phyloP scores from a whole-genome alignment of 768 basidiomycete genomes.

The Kwoniella sp. region DNA sequence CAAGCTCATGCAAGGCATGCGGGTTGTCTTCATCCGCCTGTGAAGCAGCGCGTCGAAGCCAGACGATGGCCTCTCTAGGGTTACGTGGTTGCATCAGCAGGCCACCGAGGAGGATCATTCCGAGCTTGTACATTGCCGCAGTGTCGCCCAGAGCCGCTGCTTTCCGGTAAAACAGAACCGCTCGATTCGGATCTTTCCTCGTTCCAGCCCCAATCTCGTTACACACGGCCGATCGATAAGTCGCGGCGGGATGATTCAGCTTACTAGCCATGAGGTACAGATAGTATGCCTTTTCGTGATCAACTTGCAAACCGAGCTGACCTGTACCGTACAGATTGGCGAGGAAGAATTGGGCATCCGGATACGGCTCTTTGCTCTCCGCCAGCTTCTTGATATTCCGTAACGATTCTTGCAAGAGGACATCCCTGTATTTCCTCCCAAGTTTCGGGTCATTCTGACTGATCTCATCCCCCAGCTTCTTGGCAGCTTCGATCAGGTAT shows the following conservation, averaged over 20 bases:
- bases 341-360: conserved; percentile 97
- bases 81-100: conserved; percentile 79
- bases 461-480: conserved; percentile 66
- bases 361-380: conserved; percentile 74
- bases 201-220: conserved; percentile 99
- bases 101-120: conserved; percentile 91
- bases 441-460: conserved; percentile 60
- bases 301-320: conserved; percentile 89
- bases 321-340: conserved; percentile 97
- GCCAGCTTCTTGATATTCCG: conserved; percentile 91
- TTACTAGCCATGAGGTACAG: conserved; percentile 95
- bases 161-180: conserved; percentile 94
- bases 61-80: conserved; percentile 86
- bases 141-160: conserved; percentile 95
- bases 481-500: conserved; percentile 97
- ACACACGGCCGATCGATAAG: conserved; percentile 96
- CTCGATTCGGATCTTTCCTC: conserved; percentile 78
- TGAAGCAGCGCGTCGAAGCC: conserved; percentile 91
- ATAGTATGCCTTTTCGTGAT: conserved; percentile 97
- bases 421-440: conserved; percentile 86
- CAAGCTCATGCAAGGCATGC: conserved; percentile 95
- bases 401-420: conserved; percentile 80
- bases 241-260: conserved; percentile 91
- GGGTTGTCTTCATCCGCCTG: conserved; percentile 99
- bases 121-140: conserved; percentile 99